phyloP scores from a whole-genome alignment of 257 asterid genomes.

The Hygrophila difformis region DNA sequence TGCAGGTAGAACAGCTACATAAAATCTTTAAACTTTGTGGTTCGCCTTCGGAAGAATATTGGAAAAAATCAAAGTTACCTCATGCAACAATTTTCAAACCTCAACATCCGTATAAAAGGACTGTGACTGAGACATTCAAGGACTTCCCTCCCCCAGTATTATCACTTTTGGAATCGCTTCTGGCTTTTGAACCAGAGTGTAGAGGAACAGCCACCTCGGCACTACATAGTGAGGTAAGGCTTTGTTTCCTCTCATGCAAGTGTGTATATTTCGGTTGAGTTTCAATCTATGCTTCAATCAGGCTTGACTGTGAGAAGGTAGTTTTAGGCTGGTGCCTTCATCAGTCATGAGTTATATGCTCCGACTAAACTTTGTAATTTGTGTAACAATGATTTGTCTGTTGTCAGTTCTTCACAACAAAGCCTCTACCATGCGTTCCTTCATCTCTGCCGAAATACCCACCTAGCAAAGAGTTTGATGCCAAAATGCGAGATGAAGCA shows the following conservation, averaged over 20 bases:
- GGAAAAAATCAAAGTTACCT: slow-evolving; percentile 70
- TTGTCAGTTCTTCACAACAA: slow-evolving; percentile 57
- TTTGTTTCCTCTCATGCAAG: slow-evolving; percentile 16
- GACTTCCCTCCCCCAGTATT: slow-evolving; percentile 56
- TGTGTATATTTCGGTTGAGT: too few species aligned
- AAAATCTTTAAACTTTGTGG: slow-evolving; percentile 84
- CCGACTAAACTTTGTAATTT: too few species aligned
- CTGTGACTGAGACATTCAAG: slow-evolving; percentile 61
- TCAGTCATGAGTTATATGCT: too few species aligned
- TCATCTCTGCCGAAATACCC: slow-evolving; percentile 67
- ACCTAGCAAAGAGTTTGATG: slow-evolving; percentile 71
- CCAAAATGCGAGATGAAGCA: slow-evolving; percentile 56
- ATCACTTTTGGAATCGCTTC: slow-evolving; percentile 63
- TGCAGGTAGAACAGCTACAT: slow-evolving; percentile 82
- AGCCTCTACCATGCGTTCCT: slow-evolving; percentile 81
- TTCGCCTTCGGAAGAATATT: slow-evolving; percentile 76
- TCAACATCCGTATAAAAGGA: slow-evolving; percentile 63
- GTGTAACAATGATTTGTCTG: slow-evolving; percentile 8
- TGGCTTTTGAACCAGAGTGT: slow-evolving; percentile 71
- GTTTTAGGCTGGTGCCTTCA: too few species aligned
- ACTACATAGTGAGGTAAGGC: slow-evolving; percentile 63
- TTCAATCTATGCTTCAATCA: too few species aligned
- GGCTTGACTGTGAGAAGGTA: too few species aligned
- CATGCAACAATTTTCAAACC: slow-evolving; percentile 79
- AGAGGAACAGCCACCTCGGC: slow-evolving; percentile 68